phyloP scores from a whole-genome alignment of 306 rosid genomes.

The Vigna angularis region DNA sequence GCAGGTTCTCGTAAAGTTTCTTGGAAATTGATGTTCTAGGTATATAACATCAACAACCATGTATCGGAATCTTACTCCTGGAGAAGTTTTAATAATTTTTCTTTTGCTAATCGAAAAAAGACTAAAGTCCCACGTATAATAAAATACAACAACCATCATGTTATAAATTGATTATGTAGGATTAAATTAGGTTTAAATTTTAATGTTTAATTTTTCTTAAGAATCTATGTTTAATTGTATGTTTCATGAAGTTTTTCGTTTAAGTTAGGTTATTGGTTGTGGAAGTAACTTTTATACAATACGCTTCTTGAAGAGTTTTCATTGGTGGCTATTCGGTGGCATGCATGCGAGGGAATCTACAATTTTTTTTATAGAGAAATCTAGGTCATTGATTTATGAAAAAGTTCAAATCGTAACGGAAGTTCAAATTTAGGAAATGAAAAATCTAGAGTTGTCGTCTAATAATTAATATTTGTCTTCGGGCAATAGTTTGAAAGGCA shows the following conservation, averaged over 20 bases:
- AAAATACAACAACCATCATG: no score
- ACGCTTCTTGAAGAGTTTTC: not conserved
- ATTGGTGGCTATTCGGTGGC: not conserved
- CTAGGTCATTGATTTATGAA: not conserved
- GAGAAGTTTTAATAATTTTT: not conserved
- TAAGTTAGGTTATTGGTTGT: no score
- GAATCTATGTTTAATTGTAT: no score
- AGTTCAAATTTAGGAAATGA: not conserved
- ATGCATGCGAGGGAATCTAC: not conserved
- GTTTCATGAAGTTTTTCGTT: no score
- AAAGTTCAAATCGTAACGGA: not conserved
- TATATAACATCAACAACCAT: not conserved
- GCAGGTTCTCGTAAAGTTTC: not conserved
- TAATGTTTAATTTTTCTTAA: no score
- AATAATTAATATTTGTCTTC: not conserved
- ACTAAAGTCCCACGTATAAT: no score
- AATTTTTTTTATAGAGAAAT: not conserved
- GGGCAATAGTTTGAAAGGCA: conserved; percentile 22
- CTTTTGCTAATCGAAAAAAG: not conserved
- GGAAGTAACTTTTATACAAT: no score
- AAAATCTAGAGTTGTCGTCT: not conserved
- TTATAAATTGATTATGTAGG: no score
- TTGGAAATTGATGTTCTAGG: conserved; percentile 18
- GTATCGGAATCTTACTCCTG: not conserved
- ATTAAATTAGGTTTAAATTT: no score